A percentile compares a stretch with the other conserved stretches of the same genome.
Conservation (phyloP, 768 basidiomycete genomes). For the Russula virescens region DNA sequence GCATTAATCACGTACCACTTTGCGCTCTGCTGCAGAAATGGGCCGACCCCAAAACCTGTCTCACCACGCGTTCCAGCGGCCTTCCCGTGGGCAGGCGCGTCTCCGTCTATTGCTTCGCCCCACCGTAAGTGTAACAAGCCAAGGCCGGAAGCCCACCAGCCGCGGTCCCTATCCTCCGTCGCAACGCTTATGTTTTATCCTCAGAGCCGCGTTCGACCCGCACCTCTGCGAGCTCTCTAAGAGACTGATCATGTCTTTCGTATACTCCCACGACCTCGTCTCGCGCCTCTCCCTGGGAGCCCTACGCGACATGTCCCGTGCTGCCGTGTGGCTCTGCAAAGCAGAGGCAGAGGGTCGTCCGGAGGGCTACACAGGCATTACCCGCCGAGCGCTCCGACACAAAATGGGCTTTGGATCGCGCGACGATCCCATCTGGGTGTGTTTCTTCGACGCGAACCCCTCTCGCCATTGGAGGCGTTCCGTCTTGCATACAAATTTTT, state of each 20-base stretch:
- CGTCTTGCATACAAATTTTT: neutral
- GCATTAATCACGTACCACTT: neutral
- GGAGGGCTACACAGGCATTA: conserved; percentile 38
- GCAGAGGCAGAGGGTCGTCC: conserved; percentile 43
- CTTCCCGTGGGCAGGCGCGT: conserved; percentile 61
- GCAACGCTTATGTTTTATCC: neutral
- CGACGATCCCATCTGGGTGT: conserved; percentile 39
- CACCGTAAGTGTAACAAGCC: conserved; percentile 49
- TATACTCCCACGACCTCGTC: conserved; percentile 79
- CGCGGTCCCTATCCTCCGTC: neutral
- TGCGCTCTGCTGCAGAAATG: conserved; percentile 51
- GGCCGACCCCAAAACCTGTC: conserved; percentile 75
- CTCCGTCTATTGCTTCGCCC: conserved; percentile 73
- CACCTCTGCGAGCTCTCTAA: conserved; percentile 53
- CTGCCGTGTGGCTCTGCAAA: conserved; percentile 75
- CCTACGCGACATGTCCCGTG: conserved; percentile 68
- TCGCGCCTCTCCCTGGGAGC: conserved; percentile 73
- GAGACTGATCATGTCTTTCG: conserved; percentile 67
- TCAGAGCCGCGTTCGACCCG: conserved; percentile 57
- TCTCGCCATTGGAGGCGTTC: too few relatives aligned
- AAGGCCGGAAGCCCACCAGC: too few relatives aligned
- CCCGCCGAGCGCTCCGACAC: conserved; percentile 49
- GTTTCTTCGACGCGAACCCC: too few relatives aligned
- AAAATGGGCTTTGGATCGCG: conserved; percentile 53
- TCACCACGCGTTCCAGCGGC: conserved; percentile 61